Conservation (phyloP, 345 rosid genomes). For the Reutealis trisperma region DNA sequence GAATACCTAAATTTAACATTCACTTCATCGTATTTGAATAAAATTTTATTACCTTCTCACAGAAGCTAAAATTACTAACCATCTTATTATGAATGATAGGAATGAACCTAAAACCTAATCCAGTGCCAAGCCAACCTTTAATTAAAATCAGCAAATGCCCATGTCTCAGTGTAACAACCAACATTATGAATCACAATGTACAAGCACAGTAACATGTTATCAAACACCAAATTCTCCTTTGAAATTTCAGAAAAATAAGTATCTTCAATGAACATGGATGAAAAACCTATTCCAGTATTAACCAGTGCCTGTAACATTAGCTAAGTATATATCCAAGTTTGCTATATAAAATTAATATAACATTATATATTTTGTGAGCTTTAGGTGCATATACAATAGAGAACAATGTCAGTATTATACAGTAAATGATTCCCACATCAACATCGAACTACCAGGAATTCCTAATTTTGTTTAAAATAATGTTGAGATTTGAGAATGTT, state of each 20-base stretch:
- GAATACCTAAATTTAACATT: background rate
- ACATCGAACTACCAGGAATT: background rate
- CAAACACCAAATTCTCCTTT: background rate
- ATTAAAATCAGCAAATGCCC: background rate
- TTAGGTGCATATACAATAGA: no score
- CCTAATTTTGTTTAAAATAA: background rate
- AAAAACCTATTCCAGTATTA: background rate
- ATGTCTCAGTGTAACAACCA: background rate
- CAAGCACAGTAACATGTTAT: no score
- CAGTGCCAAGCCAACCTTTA: background rate
- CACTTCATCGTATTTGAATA: background rate
- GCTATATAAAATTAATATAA: background rate
- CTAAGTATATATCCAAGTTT: background rate
- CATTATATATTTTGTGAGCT: no score
- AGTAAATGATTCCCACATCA: background rate
- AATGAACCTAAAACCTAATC: background rate
- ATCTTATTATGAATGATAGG: background rate
- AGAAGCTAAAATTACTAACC: background rate
- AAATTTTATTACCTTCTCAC: background rate
- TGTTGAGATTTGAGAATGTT: no score
- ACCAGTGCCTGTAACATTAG: background rate
- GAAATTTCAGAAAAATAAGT: background rate
- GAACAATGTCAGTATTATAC: no score
- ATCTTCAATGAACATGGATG: background rate
- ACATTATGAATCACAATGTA: background rate